These are phyloP conservation scores for Saccharomyces hybrid DNA, from an alignment of 1,139 yeast species.

Conservation along the genomic window DNA sequence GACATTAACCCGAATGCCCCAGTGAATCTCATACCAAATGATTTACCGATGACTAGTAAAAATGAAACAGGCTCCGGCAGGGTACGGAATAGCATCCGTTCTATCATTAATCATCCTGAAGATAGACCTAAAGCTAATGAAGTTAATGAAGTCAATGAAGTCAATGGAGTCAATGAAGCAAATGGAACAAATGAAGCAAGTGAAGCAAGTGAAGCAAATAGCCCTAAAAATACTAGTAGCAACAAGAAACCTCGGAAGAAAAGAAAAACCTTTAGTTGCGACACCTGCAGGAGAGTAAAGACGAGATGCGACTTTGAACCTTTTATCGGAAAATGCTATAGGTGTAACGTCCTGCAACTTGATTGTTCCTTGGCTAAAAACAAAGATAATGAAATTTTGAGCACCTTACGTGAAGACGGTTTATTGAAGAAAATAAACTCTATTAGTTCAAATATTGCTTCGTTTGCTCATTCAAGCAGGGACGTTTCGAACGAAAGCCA, in stretches of 20 bases:
- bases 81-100: not conserved
- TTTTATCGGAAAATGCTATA: conserved; percentile 38
- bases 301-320: conserved; percentile 47
- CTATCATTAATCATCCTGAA: not conserved
- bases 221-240: not conserved
- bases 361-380: conserved; percentile 41
- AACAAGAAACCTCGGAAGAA: conserved; percentile 32
- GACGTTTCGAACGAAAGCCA: not conserved
- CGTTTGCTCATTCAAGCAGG: not conserved
- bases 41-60: not conserved
- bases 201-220: not conserved
- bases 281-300: conserved; percentile 45
- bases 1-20: not conserved
- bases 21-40: not conserved
- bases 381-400: conserved; percentile 24
- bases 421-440: not conserved
- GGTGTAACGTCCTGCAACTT: conserved; percentile 41
- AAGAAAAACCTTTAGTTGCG: conserved; percentile 43
- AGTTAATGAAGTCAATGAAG: too few relatives aligned
- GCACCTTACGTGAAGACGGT: conserved; percentile 7
- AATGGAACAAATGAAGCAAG: not conserved
- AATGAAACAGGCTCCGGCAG: not conserved
- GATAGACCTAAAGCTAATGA: not conserved
- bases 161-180: too few relatives aligned
- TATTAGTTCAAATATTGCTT: not conserved